Evolutionary conservation across 495 filamentous ascomycete species (phyloP).

Genomic region (Clohesyomyces aquaticus): DNA sequence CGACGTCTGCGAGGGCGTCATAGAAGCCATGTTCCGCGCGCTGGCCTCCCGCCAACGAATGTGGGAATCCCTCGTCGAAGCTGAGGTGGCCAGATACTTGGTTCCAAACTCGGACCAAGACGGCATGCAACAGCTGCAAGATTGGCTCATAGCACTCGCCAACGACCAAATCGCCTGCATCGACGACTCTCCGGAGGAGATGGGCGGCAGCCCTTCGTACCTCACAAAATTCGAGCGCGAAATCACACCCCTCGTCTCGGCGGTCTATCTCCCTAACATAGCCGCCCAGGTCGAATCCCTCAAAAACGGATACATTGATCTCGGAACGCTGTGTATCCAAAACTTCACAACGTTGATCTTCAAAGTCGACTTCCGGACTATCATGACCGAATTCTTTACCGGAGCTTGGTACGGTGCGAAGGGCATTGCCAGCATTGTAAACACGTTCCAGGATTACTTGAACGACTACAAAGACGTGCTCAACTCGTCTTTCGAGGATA

Average conservation of each 20-base stretch:
- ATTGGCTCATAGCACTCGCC: slow-evolving; percentile 94
- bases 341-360: slow-evolving; percentile 86
- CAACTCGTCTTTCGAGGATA: slow-evolving; percentile 82
- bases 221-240: slow-evolving; percentile 79
- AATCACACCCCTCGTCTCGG: slow-evolving; percentile 75
- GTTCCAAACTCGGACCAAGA: slow-evolving; percentile 62
- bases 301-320: slow-evolving; percentile 88
- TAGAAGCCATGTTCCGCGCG: slow-evolving; percentile 89
- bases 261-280: slow-evolving; percentile 73
- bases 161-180: slow-evolving; percentile 99
- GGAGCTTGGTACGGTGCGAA: slow-evolving; percentile 80
- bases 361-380: slow-evolving; percentile 76
- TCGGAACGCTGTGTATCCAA: slow-evolving; percentile 85
- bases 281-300: slow-evolving; percentile 72
- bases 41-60: slow-evolving; percentile 76
- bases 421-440: slow-evolving; percentile 84
- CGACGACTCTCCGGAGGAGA: slow-evolving; percentile 71
- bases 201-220: slow-evolving; percentile 70
- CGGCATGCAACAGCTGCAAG: slow-evolving; percentile 78
- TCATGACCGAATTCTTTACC: slow-evolving; percentile 89
- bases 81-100: slow-evolving; percentile 77
- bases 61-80: slow-evolving; percentile 86
- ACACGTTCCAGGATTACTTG: slow-evolving; percentile 93
- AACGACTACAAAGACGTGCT: slow-evolving; percentile 79
- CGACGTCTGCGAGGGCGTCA: slow-evolving; percentile 89